Conservation (phyloP, 2,329 filamentous ascomycete species). For the Claviceps africana region DNA sequence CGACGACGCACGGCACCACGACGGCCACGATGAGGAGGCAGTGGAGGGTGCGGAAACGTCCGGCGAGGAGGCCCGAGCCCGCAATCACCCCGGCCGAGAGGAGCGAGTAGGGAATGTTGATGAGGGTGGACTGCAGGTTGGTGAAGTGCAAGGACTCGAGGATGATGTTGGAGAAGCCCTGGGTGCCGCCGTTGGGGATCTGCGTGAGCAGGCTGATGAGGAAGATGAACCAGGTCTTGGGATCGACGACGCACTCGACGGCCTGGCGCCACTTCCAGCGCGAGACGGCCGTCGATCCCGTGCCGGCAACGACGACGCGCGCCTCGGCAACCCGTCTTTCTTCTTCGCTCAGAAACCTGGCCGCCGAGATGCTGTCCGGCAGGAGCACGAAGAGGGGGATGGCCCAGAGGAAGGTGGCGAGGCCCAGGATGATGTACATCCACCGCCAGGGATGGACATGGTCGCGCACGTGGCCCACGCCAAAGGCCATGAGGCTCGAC, state of each 20-base stretch:
- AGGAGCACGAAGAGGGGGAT: constrained; percentile 33
- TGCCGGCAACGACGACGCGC: constrained; percentile 34
- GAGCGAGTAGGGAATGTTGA: constrained; percentile 45
- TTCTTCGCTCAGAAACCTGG: constrained; percentile 40
- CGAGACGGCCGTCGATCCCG: constrained; percentile 34
- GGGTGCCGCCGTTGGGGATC: constrained; percentile 49
- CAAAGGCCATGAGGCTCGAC: constrained; percentile 38
- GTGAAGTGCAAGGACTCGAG: constrained; percentile 42
- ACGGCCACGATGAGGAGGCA: constrained; percentile 36
- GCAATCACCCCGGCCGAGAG: constrained; percentile 34
- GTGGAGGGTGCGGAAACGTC: constrained; percentile 35
- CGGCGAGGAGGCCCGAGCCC: constrained; percentile 35
- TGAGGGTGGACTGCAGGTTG: constrained; percentile 37
- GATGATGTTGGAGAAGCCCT: constrained; percentile 44
- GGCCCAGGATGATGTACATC: constrained; percentile 44
- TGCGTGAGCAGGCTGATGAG: constrained; percentile 37
- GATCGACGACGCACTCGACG: constrained; percentile 39
- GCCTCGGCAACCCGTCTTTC: constrained; percentile 35
- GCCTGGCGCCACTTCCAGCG: constrained; percentile 37
- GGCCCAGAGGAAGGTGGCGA: constrained; percentile 35
- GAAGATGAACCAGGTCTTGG: constrained; percentile 47
- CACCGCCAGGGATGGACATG: constrained; percentile 37
- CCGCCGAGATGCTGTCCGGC: constrained; percentile 38
- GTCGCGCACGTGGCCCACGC: constrained; percentile 37
- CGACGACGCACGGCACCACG: constrained; percentile 36